A percentile compares a stretch with the other conserved stretches of the same genome.
phyloP scores from a whole-genome alignment of 305 asterid genomes.

The Rubia balearica region DNA sequence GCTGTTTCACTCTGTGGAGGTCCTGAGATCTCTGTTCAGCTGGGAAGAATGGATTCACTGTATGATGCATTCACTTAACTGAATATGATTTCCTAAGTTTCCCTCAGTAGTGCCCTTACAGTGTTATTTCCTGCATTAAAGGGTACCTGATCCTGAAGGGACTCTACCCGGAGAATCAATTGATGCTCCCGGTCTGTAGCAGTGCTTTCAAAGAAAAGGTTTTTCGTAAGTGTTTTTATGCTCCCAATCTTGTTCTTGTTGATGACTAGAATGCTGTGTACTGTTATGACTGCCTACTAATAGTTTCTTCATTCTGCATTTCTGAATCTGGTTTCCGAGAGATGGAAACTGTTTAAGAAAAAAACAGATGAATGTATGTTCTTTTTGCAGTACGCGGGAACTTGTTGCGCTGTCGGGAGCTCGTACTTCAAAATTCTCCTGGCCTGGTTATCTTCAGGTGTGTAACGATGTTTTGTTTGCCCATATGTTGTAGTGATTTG shows the following conservation, averaged over 20 bases:
- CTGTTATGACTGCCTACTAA: not conserved
- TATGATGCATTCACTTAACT: conserved; percentile 23
- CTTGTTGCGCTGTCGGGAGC: conserved; percentile 93
- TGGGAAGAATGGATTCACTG: conserved; percentile 78
- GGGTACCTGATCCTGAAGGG: conserved; percentile 87
- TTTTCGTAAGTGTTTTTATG: conserved; percentile 61
- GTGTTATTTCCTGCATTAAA: conserved; percentile 20
- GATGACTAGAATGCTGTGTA: conserved; percentile 2
- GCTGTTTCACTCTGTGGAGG: conserved; percentile 86
- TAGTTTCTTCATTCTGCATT: not conserved
- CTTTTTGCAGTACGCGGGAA: conserved; percentile 51
- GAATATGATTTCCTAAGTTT: not conserved
- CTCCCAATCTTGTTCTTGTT: conserved; percentile 7
- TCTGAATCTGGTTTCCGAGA: not conserved
- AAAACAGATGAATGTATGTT: not conserved
- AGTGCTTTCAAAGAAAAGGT: conserved; percentile 60
- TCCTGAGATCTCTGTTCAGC: conserved; percentile 57
- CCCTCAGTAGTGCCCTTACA: not conserved
- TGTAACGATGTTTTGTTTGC: not conserved
- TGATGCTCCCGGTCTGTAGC: conserved; percentile 56
- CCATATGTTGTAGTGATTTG: not conserved
- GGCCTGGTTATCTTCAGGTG: conserved; percentile 77
- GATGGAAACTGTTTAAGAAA: not conserved
- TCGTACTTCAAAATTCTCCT: conserved; percentile 73
- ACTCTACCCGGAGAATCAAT: conserved; percentile 80